Evolutionary conservation across 495 filamentous ascomycete genomes (phyloP), one percentile per base, ranked within the genome.

Genomic region (Penicillium coffeae): DNA sequence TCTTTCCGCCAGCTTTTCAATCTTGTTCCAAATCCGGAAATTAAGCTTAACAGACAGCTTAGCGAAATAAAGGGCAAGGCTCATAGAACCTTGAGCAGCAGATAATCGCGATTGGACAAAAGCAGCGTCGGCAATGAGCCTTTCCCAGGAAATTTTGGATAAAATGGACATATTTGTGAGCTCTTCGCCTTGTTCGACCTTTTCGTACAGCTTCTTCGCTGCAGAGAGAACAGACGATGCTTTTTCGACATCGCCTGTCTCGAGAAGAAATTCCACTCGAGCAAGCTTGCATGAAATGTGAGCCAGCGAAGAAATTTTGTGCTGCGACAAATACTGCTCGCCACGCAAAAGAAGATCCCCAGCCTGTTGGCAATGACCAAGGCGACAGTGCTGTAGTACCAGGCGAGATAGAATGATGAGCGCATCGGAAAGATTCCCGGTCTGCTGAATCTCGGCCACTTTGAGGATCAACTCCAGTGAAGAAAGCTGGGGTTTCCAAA

Each of bases 361-460:
- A 32, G 90, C 89, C 59, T 88, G 86, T 12, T 77, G 78, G 15
- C 85, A 85, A 52, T 88, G 85, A 20, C 93, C 93, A 45, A 92
- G 78, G 15, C 77, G 79, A 42, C 88, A 78, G 58, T 90, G 88
- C 50, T 91, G 87, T 3, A 82, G 52, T 1, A 83, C 87, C 1
- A 95, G 69, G 0, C 68, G 68, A 13, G 80, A 78, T 22, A 85
- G 74, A 41, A 80, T 72, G 15, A 73, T 54, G 7, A 90, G 72
- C 9, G 84, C 62, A 14, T 79, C 78, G 13, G 69, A 75, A 38
- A 72, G 54, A 53, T 87, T 80, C 1, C 65, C 67, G 20, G 71
- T 63, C 9, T 69, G 55, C 15, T 79, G 64, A 12, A 75, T 50
- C 40, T 80, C 78, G n/a, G 86, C 70, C 21, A 77, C 77, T 6